Base-by-base conservation (phyloP, 805 yeast species). In the Ogataea parapolymorpha region DNA sequence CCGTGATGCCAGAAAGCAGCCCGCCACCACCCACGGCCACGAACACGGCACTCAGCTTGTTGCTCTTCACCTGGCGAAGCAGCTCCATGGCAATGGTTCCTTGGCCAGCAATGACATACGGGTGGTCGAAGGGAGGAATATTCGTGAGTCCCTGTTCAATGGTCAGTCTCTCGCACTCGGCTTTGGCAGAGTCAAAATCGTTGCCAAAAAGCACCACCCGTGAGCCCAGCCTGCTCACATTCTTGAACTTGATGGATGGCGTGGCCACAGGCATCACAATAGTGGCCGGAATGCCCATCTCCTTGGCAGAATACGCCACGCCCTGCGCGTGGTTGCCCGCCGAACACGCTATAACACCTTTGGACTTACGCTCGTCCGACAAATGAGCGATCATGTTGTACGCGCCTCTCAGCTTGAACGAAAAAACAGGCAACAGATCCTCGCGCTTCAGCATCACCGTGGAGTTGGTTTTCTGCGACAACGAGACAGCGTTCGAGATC, bases 301-400 rank as follows among this genome's bases (percentile, higher is more conserved):
- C 79, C 45, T 79, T 80, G 4, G 98, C 96, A 16, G 95, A 84
- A 61, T 66, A 91, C 0, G 99, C 99, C 11, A 93, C 98, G 51
- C 99, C 99, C 62, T 93, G 99, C 1, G 99, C 99, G 56, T 93
- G 99, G 64, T 93, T 93, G 26, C 99, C 99, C 4, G 99, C 99
- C 23, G 97, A 88, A 57, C 98, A 93, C 0, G 98, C 97, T 59
- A 95, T 85, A 41, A 93, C 97, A 54, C 99, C 99, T 35, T 75
- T 71, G 61, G 87, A 54, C 49, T 82, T 74, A 53, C 81, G 70
- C 33, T 74, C 77, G n/a, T 76, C 66, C 39, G 80, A 79, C 36
- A 93, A 66, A 55, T 91, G 86, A 26, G 98, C 95, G 54, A 93
- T 85, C 95, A 88, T 89, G 63, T 93, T 93, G 66, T 90, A 88